Conservation (phyloP, 2,329 filamentous ascomycete genomes). For the Thelonectria blattea region DNA sequence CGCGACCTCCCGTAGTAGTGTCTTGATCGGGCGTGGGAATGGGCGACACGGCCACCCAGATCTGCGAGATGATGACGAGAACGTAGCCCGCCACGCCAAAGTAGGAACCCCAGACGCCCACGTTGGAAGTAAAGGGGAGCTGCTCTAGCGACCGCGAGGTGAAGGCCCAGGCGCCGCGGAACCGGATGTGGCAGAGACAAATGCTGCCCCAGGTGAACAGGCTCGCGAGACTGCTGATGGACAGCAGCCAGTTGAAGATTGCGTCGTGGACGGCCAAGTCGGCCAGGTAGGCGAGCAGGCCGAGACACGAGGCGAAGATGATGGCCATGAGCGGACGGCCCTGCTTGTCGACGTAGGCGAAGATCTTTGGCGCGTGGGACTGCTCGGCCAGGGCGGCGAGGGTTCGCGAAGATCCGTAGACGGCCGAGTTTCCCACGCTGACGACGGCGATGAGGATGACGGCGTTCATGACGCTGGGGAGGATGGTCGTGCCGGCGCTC, state of each 20-base stretch:
- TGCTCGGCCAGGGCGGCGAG: conserved; percentile 89
- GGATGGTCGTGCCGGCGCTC: conserved; percentile 77
- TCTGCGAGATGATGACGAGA: conserved; percentile 80
- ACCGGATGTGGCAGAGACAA: conserved; percentile 87
- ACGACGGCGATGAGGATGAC: conserved; percentile 91
- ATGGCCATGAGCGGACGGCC: conserved; percentile 85
- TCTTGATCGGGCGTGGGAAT: conserved; percentile 56
- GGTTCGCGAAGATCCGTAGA: conserved; percentile 90
- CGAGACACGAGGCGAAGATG: conserved; percentile 67
- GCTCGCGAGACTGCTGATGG: conserved; percentile 73
- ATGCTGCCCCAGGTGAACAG: conserved; percentile 85
- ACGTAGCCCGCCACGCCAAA: conserved; percentile 78
- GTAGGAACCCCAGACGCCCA: conserved; percentile 81
- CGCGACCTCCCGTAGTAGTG: conserved; percentile 52
- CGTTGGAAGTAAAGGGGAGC: conserved; percentile 80
- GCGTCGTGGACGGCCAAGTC: conserved; percentile 63
- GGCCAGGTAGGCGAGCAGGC: conserved; percentile 79
- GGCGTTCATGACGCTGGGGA: conserved; percentile 92
- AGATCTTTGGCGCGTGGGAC: conserved; percentile 76
- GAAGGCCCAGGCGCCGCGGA: conserved; percentile 76
- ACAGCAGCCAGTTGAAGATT: conserved; percentile 81
- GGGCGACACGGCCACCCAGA: conserved; percentile 85
- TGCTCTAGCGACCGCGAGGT: conserved; percentile 74
- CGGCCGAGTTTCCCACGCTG: conserved; percentile 88
- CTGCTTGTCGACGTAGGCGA: conserved; percentile 82